Base-by-base conservation (phyloP, 768 basidiomycete species). In the Tricholomella constricta region DNA sequence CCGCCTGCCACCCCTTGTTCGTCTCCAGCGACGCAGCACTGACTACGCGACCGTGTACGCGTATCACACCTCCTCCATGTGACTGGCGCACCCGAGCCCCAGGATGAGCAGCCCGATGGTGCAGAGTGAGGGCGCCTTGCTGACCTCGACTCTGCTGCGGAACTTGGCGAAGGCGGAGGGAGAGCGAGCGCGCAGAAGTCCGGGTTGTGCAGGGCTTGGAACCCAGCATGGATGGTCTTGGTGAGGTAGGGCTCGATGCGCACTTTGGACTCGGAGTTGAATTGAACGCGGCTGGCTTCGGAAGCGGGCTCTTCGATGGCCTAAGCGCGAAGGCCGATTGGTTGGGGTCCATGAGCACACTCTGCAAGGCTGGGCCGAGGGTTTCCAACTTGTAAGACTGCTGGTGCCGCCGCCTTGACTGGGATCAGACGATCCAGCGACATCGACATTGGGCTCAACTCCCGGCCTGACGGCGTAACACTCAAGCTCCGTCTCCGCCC, bases 41-140 rank as follows among this genome's bases (percentile, higher is more conserved):
- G 65, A 64, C 68, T 95, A 92, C 7, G 86, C 85, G 22, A 81
- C 72, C 17, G 74, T 71, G 69, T 98, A 97, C n/a, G 88, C 69
- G 41, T 81, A 76, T 17, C 75, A 74, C 9, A 89, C 83, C 61
- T 86, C 83, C 7, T 83, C 74, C 36, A 86, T 61, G 46, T 86
- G 78, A 42, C 80, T 76, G 7, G 70, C 46, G 23, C 93, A 84
- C 15, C 91, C 91, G 12, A 92, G 77, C 4, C 72, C 70, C 52
- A 84, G 80, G 61, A 95, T 85, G 20, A 97, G 71, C 10, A 77
- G 75, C 14, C 80, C 83, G 23, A 94, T 62, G 6, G 76, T 72
- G 11, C 68, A 68, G 2, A 82, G 72, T 7, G 73, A 64, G 1
- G 91, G 86, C 42, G 79, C 80, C 9, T 76, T 58, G 19, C 79